Evolutionary conservation across 495 filamentous ascomycete species (phyloP).

Genomic region (Niebla homalea): DNA sequence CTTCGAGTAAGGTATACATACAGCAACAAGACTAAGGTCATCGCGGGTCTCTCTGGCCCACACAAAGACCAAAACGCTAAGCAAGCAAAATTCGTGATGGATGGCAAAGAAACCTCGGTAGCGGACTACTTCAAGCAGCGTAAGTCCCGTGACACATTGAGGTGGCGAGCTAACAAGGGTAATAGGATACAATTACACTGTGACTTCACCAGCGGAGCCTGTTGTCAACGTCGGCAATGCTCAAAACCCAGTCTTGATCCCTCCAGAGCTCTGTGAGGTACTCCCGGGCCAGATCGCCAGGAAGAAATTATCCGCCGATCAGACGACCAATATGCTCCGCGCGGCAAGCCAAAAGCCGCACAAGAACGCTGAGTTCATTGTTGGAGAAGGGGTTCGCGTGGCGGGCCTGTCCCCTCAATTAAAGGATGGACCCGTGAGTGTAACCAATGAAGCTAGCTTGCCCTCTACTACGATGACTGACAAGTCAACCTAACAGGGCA

Average conservation of each 20-base stretch:
- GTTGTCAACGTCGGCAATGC: conserved; percentile 51
- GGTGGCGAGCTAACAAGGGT: neutral
- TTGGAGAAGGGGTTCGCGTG: conserved; percentile 35
- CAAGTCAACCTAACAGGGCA: too few relatives aligned
- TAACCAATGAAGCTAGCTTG: too few relatives aligned
- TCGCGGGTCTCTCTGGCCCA: too few relatives aligned
- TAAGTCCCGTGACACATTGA: too few relatives aligned
- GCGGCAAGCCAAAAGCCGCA: conserved; percentile 56
- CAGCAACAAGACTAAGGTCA: too few relatives aligned
- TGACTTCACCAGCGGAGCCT: neutral
- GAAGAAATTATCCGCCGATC: conserved; percentile 38
- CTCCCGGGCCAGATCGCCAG: conserved; percentile 51
- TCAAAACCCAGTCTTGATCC: conserved; percentile 47
- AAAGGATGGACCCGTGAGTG: too few relatives aligned
- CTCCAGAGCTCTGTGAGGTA: conserved; percentile 52
- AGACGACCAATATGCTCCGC: conserved; percentile 49
- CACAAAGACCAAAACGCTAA: too few relatives aligned
- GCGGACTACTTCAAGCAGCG: too few relatives aligned
- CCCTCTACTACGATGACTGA: too few relatives aligned
- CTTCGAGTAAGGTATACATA: too few relatives aligned
- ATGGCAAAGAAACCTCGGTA: too few relatives aligned
- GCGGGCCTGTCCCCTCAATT: conserved; percentile 32
- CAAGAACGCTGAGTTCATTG: conserved; percentile 54
- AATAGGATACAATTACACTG: neutral
- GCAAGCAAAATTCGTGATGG: too few relatives aligned